Base-by-base conservation (phyloP, 1,284 basidiomycete species). In the Ceratobasidium sp. region DNA sequence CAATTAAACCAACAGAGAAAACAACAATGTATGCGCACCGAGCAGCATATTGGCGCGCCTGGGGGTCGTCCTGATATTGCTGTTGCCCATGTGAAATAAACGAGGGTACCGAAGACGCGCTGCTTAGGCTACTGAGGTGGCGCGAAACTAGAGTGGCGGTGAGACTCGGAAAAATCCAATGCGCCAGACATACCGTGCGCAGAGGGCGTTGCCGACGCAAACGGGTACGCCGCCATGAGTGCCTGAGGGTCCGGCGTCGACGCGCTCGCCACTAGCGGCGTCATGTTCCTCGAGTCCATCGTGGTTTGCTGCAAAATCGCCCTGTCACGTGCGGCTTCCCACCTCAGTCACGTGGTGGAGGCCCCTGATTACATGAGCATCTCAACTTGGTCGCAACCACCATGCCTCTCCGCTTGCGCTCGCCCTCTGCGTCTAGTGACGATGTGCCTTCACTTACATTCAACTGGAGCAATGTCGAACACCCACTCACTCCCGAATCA, bases 181-280 rank as follows among this genome's bases (percentile, higher is more conserved):
- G 33, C 36, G 21, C 12, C 4, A n/a, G 38, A 36, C 75, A 16
- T 71, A 75, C 75, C 75, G 62, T 75, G 75, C 11, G 73, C 53
- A 23, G 72, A 72, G 11, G 75, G 74, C 8, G 75, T 75, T 21
- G 74, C 61, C n/a, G 75, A 75, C n/a, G 74, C 75, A 48, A 75
- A 73, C 23, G 75, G 75, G 56, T 75, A 75, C 51, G 69, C 58
- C 25, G 61, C 73, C 54, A 74, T 70, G 9, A 74, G 44, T 36
- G 59, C 58, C 42, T 74, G 73, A 0, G 73, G 59, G 42, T 71
- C 69, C 16, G 73, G 51, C 2, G 71, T 51, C 40, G 71, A 72
- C 60, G 71, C 61, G 28, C 59, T 72, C 49, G 60, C 59, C 59
- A 64, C 60, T 60, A 72, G 33, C 60, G 71, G 71, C 71, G 71